These are phyloP conservation scores for Malassezia psittaci DNA, from an alignment of 1,284 basidiomycete species.

Conservation along the genomic window DNA sequence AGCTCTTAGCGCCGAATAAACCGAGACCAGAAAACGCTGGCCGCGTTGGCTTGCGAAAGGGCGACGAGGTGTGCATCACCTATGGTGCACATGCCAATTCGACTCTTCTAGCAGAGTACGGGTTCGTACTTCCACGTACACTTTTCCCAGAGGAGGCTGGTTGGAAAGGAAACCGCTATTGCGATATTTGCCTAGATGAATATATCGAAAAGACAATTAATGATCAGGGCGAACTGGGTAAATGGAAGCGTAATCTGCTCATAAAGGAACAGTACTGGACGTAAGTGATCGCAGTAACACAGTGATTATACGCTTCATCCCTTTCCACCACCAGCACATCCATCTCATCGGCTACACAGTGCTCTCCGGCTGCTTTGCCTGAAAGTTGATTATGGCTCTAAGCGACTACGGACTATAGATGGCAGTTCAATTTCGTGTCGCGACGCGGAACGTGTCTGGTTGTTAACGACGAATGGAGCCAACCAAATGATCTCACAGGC, in stretches of 20 bases:
- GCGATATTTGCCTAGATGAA: slow-evolving; percentile 26
- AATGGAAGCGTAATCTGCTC: slow-evolving; percentile 28
- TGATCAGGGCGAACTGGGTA: slow-evolving; percentile 17
- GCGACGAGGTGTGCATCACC: slow-evolving; percentile 36
- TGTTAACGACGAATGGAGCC: slow-evolving; percentile 15
- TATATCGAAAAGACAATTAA: slow-evolving; percentile 18
- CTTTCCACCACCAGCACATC: slow-evolving; percentile 31
- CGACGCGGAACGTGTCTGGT: slow-evolving; percentile 20
- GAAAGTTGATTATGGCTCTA: slow-evolving; percentile 3
- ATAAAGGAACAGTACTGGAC: slow-evolving; percentile 35
- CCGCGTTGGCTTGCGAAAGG: slow-evolving; percentile 1
- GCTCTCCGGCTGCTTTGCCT: slow-evolving; percentile 30
- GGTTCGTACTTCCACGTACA: slow-evolving; percentile 24
- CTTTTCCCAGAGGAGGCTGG: background rate
- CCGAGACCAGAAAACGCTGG: background rate
- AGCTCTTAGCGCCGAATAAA: slow-evolving; percentile 22
- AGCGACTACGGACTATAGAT: background rate
- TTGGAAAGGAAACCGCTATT: slow-evolving; percentile 30
- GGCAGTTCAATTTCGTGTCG: slow-evolving; percentile 8
- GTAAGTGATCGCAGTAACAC: background rate
- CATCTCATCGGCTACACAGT: slow-evolving; percentile 32
- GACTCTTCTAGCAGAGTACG: slow-evolving; percentile 33
- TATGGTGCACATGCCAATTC: slow-evolving; percentile 40
- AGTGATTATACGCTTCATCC: slow-evolving; percentile 37
- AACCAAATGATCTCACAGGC: background rate